Base-by-base conservation (phyloP, 1,139 yeast species). In the Meyerozyma guilliermondii region DNA sequence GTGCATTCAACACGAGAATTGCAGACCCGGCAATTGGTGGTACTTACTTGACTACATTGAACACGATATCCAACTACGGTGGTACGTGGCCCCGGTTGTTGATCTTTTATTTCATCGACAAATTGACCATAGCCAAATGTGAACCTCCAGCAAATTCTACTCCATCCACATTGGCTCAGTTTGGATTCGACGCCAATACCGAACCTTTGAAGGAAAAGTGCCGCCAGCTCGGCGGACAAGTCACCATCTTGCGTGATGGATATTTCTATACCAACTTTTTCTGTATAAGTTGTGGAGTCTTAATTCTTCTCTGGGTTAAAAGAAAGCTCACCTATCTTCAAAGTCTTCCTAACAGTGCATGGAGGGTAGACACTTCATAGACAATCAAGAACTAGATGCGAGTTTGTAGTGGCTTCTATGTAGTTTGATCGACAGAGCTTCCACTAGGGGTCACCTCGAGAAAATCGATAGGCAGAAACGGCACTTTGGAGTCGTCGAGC, bases 11-110 rank as follows among this genome's bases (percentile, higher is more conserved):
- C 62, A 91, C 97, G 4, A 83, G 84, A 54, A 87, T 94, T 42
- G 96, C 98, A 2, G 98, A 92, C 60, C 98, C 98, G 0, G 65
- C 81, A 11, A 87, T 92, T 53, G 99, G 98, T 14, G 98, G 98
- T 1, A 94, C 99, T 0, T 92, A 92, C 62, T 92, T 94, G 98
- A 92, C 98, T 0, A 83, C 96, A 1, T 70, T 92, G 44, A 94
- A 94, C 63, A 92, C 99, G 0, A 71, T 92, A 41, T 83, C 95
- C 30, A 92, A 92, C 58, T 75, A 91, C 45, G 99, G 99, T 29
- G 99, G 98, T 5, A 94, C 95, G 23, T 94, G 98, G 98, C 98
- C 99, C 0, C 75, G 91, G 45, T 68, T 88, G 22, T 69, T 92
- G 39, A 82, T 91, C 5, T 75, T 89, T 53, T 78, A 74, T 48